Base-by-base conservation (phyloP, 495 filamentous ascomycete species). In the Neurospora sp. region DNA sequence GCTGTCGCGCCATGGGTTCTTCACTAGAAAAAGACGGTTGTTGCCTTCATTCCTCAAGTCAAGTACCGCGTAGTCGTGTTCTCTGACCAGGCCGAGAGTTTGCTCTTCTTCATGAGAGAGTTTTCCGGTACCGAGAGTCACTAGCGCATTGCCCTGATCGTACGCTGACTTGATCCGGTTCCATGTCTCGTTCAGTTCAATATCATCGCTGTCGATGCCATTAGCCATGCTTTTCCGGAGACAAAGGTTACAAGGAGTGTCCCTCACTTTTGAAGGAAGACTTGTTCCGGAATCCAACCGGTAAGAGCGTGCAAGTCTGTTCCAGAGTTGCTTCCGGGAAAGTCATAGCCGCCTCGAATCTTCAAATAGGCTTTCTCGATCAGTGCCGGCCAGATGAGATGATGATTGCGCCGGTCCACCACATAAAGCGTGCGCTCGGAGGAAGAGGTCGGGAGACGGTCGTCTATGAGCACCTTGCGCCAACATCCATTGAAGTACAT, bases 331-430 rank as follows among this genome's bases (percentile, higher is more conserved):
- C 95, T 98, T n/a, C 96, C 96, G 3, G 96, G 96, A 75, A 99
- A 98, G 75, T 98, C 93, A 80, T 99, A 99, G 40, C 96, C 96
- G 40, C 96, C 96, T 27, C 94, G 88, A 8, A 98, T 87, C 82
- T 98, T 99, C n/a, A 99, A 83, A 74, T 98, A 99, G 4, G 96
- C 96, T 78, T 99, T 99, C 80, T 99, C 96, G 41, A 98, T 83
- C 38, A 99, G 83, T 35, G 96, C 94, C n/a, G 95, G 96, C 93
- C 93, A 98, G 27, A 97, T 78, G 44, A 94, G 85, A 20, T 79
- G 80, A 12, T 91, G 89, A 74, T 97, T 91, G 39, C 90, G 90
- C 31, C 94, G 88, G 77, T 98, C 94, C 45, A 95, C 87, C n/a
- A 98, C 93, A 81, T 97, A 92, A 2, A 98, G 85, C 4, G 89